phyloP scores from a whole-genome alignment of 2,329 filamentous ascomycete species.

The Phyllachora maydis region DNA sequence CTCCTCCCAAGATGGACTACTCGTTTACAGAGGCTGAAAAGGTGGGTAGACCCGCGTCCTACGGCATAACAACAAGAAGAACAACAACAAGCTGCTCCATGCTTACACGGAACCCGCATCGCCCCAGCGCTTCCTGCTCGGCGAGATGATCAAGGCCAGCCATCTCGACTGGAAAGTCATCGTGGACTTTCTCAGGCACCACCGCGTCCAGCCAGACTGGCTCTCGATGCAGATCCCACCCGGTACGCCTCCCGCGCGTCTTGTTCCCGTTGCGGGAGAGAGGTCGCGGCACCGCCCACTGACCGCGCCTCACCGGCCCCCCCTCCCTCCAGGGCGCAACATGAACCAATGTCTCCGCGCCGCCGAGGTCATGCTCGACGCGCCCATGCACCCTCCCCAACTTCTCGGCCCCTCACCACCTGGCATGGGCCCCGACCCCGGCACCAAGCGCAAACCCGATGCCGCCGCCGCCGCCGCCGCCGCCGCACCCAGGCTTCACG shows the following conservation, averaged over 20 bases:
- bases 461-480: too few species aligned
- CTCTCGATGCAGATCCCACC: slow-evolving; percentile 13
- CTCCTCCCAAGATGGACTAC: too few species aligned
- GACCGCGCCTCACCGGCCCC: too few species aligned
- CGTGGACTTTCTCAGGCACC: slow-evolving; percentile 21
- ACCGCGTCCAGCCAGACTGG: slow-evolving; percentile 12
- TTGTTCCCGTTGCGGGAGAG: background rate
- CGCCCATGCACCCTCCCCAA: slow-evolving; percentile 7
- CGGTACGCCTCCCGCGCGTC: slow-evolving; percentile 9
- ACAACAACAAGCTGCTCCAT: slow-evolving; percentile 2
- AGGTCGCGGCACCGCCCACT: background rate
- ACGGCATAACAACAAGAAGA: too few species aligned
- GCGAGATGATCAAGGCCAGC: slow-evolving; percentile 36
- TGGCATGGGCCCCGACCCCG: slow-evolving; percentile 9
- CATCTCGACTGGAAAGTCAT: slow-evolving; percentile 22
- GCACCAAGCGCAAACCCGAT: too few species aligned
- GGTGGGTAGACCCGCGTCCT: too few species aligned
- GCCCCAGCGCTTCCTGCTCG: slow-evolving; percentile 32
- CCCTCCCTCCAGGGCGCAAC: slow-evolving; percentile 10
- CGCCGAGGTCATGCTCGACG: slow-evolving; percentile 11
- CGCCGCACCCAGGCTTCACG: too few species aligned
- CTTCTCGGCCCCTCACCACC: slow-evolving; percentile 5
- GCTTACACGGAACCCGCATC: slow-evolving; percentile 2
- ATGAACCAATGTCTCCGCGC: slow-evolving; percentile 13
- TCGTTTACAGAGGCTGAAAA: too few species aligned